phyloP scores from a whole-genome alignment of 139 green algal species.

The Chlamydomonas incerta region DNA sequence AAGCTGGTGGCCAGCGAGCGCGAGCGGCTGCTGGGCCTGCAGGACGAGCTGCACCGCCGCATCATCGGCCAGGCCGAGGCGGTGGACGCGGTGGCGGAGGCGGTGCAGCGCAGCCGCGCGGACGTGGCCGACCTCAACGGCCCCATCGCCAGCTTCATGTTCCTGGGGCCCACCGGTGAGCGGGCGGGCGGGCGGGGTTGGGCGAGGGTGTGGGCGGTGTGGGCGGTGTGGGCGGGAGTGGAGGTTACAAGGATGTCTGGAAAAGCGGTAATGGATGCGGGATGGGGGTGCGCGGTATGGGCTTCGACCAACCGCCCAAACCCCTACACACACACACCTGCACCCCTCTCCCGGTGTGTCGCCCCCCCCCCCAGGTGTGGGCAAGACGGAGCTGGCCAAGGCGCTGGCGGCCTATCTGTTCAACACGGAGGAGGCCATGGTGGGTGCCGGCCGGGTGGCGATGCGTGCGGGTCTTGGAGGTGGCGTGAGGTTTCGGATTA shows the following conservation, averaged over 20 bases:
- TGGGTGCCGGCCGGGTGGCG: no score
- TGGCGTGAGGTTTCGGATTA: no score
- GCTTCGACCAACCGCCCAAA: no score
- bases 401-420: conserved; percentile 91
- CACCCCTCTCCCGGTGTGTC: no score
- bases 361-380: conserved; percentile 75
- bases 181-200: no score
- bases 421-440: conserved; percentile 88
- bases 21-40: conserved; percentile 86
- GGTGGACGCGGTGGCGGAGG: conserved; percentile 90
- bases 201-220: no score
- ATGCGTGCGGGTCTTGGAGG: no score
- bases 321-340: no score
- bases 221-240: no score
- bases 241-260: no score
- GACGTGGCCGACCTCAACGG: conserved; percentile 91
- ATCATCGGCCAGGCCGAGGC: conserved; percentile 81
- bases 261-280: no score
- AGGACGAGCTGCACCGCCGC: conserved; percentile 59
- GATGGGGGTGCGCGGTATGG: no score
- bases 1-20: conserved; percentile 65
- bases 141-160: conserved; percentile 98
- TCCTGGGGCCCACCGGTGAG: conserved; percentile 92
- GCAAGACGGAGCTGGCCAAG: conserved; percentile 98
- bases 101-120: conserved; percentile 91